These are phyloP conservation scores for Xylaria palmicola DNA, from an alignment of 495 filamentous ascomycete genomes.

Conservation along the genomic window DNA sequence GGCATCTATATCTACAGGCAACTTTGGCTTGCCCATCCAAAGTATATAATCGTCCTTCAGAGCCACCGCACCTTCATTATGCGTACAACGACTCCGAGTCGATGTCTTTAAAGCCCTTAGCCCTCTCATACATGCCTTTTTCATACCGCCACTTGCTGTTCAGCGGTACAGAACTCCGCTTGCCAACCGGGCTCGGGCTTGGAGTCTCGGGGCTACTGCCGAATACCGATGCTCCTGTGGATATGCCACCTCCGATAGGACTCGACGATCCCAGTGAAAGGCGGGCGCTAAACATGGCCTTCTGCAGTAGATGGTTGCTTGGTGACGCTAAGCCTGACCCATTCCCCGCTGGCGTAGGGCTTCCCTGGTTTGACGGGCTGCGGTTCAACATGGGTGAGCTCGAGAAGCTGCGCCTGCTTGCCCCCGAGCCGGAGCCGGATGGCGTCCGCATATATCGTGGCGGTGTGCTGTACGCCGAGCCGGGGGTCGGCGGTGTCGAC, in stretches of 20 bases:
- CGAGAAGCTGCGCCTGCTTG: constrained; percentile 52
- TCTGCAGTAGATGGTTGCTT: constrained; percentile 68
- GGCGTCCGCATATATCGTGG: constrained; percentile 82
- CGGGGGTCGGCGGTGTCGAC: constrained; percentile 62
- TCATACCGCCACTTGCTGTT: constrained; percentile 96
- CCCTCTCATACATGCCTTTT: constrained; percentile 42
- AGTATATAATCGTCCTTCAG: neutral
- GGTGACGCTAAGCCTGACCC: constrained; percentile 28
- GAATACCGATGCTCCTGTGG: constrained; percentile 49
- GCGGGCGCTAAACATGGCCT: constrained; percentile 57
- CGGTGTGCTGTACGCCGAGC: constrained; percentile 72
- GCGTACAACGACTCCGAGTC: constrained; percentile 37
- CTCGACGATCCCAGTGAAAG: constrained; percentile 64
- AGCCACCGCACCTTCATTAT: neutral
- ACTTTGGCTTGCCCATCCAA: neutral
- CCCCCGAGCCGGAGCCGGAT: constrained; percentile 50
- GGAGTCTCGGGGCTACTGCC: constrained; percentile 40
- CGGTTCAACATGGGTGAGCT: constrained; percentile 50
- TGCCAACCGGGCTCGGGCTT: constrained; percentile 66
- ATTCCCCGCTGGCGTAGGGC: constrained; percentile 21
- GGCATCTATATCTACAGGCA: neutral
- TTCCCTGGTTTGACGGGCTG: constrained; percentile 34
- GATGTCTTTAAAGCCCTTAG: constrained; percentile 37
- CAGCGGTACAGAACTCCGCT: constrained; percentile 67
- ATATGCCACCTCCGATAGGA: constrained; percentile 38